Evolutionary conservation across 2,329 filamentous ascomycete genomes (phyloP), one percentile per base, ranked within the genome.

Genomic region (Fusarium xylarioides): DNA sequence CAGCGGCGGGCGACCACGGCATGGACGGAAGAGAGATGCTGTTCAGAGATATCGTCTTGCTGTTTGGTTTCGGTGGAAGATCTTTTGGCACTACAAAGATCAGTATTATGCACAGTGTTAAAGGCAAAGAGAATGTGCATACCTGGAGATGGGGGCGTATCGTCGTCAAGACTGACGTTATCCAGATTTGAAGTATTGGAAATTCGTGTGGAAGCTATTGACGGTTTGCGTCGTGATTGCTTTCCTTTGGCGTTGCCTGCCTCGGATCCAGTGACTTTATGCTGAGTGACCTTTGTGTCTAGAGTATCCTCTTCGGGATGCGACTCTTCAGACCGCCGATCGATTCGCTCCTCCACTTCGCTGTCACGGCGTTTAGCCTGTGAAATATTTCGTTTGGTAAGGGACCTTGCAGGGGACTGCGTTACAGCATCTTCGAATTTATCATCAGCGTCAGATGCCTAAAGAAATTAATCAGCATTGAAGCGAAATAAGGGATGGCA

Each of bases 351-450:
- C 37, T 75, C 66, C 10, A 53, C 58, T 38, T 56, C 32, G 23
- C 63, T 43, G 23, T 74, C 68, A 32, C 76, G 79, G 30, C 79
- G 78, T 67, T 81, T 83, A 43, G 82, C 76, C 50, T 80, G 72
- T 23, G 82, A 82, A 10, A 77, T 74, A 59, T 79, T 75, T 79
- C 86, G 83, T 74, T 85, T 86, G 42, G 88, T 90, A 70, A 94
- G 82, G 32, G 92, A 94, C 68, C 92, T 89, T 58, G 89, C 85
- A 38, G 90, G 91, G 50, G 85, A 82, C 67, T 86, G 89, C 81
- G 93, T 92, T 75, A 90, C 85, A 62, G 93, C 94, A 86, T 97
- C 94, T 83, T 97, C 94, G 79, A 97, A 97, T 21, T 89, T 75
- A 44, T 83, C 82, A 40, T 83, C 82, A 37, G 79, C 67, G 35